Evolutionary conservation across 192 early-diverging fungal genomes (phyloP), one percentile per base, ranked within the genome.

Genomic region (Entomortierella lignicola): DNA sequence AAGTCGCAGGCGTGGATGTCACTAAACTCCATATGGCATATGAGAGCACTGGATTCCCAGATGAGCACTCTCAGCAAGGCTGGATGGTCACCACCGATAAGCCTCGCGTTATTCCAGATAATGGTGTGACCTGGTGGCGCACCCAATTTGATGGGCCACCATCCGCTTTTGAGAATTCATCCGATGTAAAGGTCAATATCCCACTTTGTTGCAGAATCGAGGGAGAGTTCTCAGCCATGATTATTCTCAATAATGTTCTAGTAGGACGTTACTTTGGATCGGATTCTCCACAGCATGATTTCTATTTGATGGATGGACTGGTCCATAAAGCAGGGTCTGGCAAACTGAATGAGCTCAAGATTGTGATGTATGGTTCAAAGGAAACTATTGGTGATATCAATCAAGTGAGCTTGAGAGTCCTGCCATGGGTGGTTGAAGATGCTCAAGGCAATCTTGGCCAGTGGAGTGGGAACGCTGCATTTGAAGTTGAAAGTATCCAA

Each of bases 1-100:
- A 88, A 56, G 88, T 94, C 26, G 84, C 89, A 29, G 94, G 95
- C 43, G 89, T 96, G 2, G 92, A 94, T 84, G 89, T 93, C 17
- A 70, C 86, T 34, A 71, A 71, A n/a, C 51, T 92, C 26, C 48
- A 80, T 17, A 81, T 89, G 52, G 75, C 87, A 1, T 94, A 85
- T 82, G 86, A 77, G n/a, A 83, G 87, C 0, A 88, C 88, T 13
- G 95, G 95, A 0, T 86, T 95, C 66, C 93, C 93, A 0, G 92
- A 93, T 69, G 91, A 94, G 59, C 34, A 66, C n/a, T 50, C 51
- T 10, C 51, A 73, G 21, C 59, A 58, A 0, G 85, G 82, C 3
- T 91, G 88, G 89, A 66, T 48, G 72, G 23, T 25, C 30, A 39
- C 20, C 43, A 20, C 70, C 18, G 44, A 47, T 5, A 47, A 15